Evolutionary conservation across 2,329 filamentous ascomycete genomes (phyloP), one percentile per base, ranked within the genome.

Genomic region (Fusarium camptoceras): DNA sequence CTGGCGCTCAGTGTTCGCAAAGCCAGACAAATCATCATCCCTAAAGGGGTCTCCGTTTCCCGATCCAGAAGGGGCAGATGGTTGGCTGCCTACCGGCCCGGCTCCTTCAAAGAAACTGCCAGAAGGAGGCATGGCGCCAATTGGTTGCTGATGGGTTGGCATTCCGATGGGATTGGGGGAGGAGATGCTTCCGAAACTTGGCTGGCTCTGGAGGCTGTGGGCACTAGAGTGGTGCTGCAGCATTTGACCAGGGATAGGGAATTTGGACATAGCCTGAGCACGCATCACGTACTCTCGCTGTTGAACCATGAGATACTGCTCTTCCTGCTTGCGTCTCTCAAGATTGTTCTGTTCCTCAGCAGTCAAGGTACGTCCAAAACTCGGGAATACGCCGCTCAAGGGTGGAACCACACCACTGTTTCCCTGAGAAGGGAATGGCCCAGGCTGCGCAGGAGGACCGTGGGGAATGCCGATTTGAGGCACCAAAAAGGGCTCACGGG

Each of bases 341-440:
- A 99, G 84, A 41, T 97, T 97, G 81, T 99, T 99, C 78, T 99
- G 96, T 80, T 99, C 96, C 76, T 98, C 95, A 0, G 96, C 96
- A 11, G 97, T 99, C 73, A 99, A 84, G 1, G 97, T 99, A 10
- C 96, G 94, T 8, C 96, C 96, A 78, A 98, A 99, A 77, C 93
- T 97, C 1, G 96, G 97, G 80, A 99, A 98, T 54, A 94, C 94
- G 57, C 91, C 93, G 9, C 95, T 94, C 75, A 99, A 93, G 8
- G 96, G 97, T 60, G 96, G 96, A 59, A 95, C 89, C 39, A 93
- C 90, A 47, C 89, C 87, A 22, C 89, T 88, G 27, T 85, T 80
- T 27, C 83, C 81, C 25, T 83, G 81, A 6, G 84, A 78, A 63
- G 83, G 79, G 80, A 86, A 86, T 8, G 84, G 81, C 5, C 84